A percentile compares a stretch with the other conserved stretches of the same genome.
phyloP scores from a whole-genome alignment of 139 green algal species.

The Chara braunii region DNA sequence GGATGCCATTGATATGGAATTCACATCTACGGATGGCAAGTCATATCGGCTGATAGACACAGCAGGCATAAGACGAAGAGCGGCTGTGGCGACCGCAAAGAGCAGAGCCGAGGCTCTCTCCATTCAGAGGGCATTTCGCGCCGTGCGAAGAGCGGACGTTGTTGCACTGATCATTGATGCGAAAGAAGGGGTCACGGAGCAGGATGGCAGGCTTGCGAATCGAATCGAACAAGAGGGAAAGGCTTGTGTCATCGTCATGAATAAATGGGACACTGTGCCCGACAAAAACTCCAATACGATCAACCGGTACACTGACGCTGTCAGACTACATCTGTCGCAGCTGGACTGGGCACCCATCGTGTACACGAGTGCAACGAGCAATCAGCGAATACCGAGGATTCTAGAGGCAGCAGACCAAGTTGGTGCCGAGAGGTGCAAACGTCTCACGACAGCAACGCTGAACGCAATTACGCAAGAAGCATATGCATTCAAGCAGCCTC shows the following conservation, averaged over 20 bases:
- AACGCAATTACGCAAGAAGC: conserved; percentile 77
- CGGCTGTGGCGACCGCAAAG: conserved; percentile 50
- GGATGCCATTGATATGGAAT: conserved; percentile 82
- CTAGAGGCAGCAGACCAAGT: conserved; percentile 64
- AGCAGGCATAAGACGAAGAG: conserved; percentile 80
- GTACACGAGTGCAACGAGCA: conserved; percentile 71
- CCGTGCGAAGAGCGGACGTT: conserved; percentile 77
- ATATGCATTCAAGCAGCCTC: conserved; percentile 36
- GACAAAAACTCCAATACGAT: conserved; percentile 51
- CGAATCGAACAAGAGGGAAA: conserved; percentile 59
- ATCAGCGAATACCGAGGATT: conserved; percentile 65
- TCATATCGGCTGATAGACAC: conserved; percentile 88
- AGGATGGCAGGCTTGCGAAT: conserved; percentile 60
- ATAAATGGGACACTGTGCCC: conserved; percentile 92
- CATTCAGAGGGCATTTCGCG: conserved; percentile 70
- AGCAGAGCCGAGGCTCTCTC: conserved; percentile 60
- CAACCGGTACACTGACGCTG: conserved; percentile 48
- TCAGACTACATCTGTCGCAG: conserved; percentile 64
- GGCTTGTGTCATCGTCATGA: conserved; percentile 84
- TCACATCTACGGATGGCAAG: conserved; percentile 43
- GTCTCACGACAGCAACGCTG: conserved; percentile 82
- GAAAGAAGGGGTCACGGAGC: conserved; percentile 63
- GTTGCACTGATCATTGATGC: conserved; percentile 86
- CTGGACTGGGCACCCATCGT: conserved; percentile 78
- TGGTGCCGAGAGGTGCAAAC: conserved; percentile 66